These are phyloP conservation scores for Kwoniella sp. DNA, from an alignment of 768 basidiomycete species.

Conservation along the genomic window DNA sequence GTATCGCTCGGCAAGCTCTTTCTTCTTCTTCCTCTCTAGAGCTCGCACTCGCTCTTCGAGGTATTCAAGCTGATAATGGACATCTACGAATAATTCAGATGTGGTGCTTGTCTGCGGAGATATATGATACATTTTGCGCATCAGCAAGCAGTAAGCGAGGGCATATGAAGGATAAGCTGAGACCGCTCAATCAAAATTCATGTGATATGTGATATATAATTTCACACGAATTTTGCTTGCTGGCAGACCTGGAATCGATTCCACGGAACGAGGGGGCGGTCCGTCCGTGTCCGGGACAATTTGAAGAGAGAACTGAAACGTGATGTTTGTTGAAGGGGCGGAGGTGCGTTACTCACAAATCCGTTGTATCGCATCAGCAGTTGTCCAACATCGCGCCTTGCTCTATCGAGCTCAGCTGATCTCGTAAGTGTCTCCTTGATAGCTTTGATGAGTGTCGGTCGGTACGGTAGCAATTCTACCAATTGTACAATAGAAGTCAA, in stretches of 20 bases:
- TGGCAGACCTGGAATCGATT: no score
- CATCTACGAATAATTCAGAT: conserved; percentile 44
- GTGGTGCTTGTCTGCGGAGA: conserved; percentile 34
- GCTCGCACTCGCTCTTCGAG: conserved; percentile 38
- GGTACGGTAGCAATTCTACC: conserved; percentile 34
- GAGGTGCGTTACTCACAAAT: conserved; percentile 37
- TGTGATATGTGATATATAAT: no score
- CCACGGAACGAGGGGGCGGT: no score
- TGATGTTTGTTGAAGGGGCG: no score
- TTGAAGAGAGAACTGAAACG: background rate
- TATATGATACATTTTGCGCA: no score
- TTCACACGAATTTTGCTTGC: no score
- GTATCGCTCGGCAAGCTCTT: conserved; percentile 35
- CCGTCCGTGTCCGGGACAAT: background rate
- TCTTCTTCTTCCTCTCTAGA: conserved; percentile 31
- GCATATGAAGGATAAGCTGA: no score
- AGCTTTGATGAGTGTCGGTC: conserved; percentile 11
- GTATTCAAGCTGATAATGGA: conserved; percentile 38
- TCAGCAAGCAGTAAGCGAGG: no score
- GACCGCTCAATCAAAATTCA: no score
- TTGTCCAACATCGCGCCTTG: conserved; percentile 24
- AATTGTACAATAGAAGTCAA: background rate
- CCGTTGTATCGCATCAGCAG: conserved; percentile 41
- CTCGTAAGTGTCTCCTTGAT: conserved; percentile 3
- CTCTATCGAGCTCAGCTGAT: conserved; percentile 17